Base-by-base conservation (phyloP, 148 eudicot species). In the Mesembryanthemum crystallinum region DNA sequence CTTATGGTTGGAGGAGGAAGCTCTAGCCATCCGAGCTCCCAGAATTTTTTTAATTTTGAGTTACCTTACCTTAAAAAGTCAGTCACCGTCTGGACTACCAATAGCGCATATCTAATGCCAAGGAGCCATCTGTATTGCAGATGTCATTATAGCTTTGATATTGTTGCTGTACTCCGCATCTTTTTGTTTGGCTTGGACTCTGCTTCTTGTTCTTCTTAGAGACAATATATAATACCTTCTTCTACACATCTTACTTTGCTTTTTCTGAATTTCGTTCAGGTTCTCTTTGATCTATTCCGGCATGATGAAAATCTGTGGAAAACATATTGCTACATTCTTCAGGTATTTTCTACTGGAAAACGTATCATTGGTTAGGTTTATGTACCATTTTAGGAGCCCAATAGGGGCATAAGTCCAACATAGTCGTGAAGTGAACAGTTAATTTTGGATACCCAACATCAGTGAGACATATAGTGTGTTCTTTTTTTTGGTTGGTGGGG, bases 261-360 rank as follows among this genome's bases (percentile, higher is more conserved):
- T 76, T 32, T 32, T 72, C 30, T n/a, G 30, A 27, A 55, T 75
- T 58, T 64, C 12, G 39, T 32, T 42, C 88, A 94, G 98, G 96
- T 94, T 76, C 92, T 92, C 8, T 87, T 90, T 81, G 98, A 94
- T 87, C 78, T 94, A 74, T 94, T 94, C 82, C 91, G 82, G 81
- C 93, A 92, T 83, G 97, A 94, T 78, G 79, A 81, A 77, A 89
- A 96, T 74, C 64, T 92, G 60, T 94, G 98, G 98, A 84, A 87
- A 82, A 93, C 93, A 51, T 92, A 92, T 79, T 86, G 84, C 79
- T 66, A 77, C 21, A 91, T 92, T 35, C 86, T 92, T 25, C 88
- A 90, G 97, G 97, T 90, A 85, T 59, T 76, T 79, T 82, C 72
- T 75, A 60, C 24, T 30, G 27, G 24, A 28, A 57, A 58, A 30